Evolutionary conservation across 805 yeast species (phyloP), one percentile per base, ranked within the genome.

Genomic region (Zygosaccharomyces pseudorouxii): DNA sequence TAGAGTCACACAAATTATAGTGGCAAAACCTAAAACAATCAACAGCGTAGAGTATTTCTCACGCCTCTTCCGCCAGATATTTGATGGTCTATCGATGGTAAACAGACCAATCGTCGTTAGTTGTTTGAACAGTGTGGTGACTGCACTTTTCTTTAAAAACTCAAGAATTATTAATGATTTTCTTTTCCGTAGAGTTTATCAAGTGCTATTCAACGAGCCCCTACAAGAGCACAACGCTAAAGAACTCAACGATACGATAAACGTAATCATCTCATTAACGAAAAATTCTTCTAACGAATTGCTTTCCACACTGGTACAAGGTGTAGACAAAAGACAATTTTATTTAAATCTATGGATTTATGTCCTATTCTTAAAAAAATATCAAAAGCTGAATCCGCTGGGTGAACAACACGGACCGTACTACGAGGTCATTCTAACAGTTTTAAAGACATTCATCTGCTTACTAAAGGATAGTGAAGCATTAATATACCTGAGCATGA

Each of bases 1-100:
- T 23, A 78, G 82, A 49, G 85, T 87, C 1, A 79, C 86, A n/a
- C 76, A 75, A 37, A 73, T 88, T 2, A 63, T 92, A 12, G 62
- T 84, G 25, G 67, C 82, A 14, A 82, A 81, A 51, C 97, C 97
- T 0, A 68, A 66, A 41, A 57, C 60, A 0, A 58, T 83, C 7
- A 47, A 72, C 1, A 70, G 80, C 0, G 64, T 60, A 0, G 72
- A 62, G 0, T 92, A 88, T 62, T 82, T 81, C 53, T 55, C 68
- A 1, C 71, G 65, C n/a, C 67, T 92, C 5, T 84, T 89, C 4
- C 49, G 51, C 3, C 97, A 92, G 62, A 64, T 84, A 6, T 81
- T 78, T 59, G 75, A 76, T 0, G 64, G 86, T 1, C 70, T 89
- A 30, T 73, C 78, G 4, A 68, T 74, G 52, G 74, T 82, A 5